Base-by-base conservation (phyloP, 345 rosid species). In the Populus ilicifolia region DNA sequence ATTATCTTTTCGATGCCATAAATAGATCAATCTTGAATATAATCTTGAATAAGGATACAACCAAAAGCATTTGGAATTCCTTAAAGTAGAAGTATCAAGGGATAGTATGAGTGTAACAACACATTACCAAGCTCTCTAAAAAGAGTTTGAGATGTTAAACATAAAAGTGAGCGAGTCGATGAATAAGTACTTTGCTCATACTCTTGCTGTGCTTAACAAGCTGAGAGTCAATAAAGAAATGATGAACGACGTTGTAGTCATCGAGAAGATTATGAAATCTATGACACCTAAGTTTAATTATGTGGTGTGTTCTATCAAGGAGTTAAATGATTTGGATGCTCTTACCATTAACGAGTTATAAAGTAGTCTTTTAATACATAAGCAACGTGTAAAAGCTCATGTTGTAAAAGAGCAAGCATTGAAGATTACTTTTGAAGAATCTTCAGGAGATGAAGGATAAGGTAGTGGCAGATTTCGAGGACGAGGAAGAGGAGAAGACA, bases 271-370 rank as follows among this genome's bases (percentile, higher is more conserved):
- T 20, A 2, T 0, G 1, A 21, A 25, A 54, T 54, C 25, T 4
- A 54, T 21, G 1, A 21, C 25, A 54, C 4, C 10, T 0, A 54
- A 21, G 12, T 54, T 20, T 8, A 0, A 56, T 56, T 8, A 0
- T 2, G 2, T 56, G 5, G 0, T 8, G 5, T 56, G 27, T 56
- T 56, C 0, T 56, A 8, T 56, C 1, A 0, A 21, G 4, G 0
- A n/a, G 10, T 56, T 25, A 21, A 56, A 56, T 56, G 1, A n/a
- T 8, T 54, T 8, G 0, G 23, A 14, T 29, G n/a, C 3, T 14
- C 0, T 66, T 14, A 67, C 44, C n/a, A 67, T 35, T 0, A 2
- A 35, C 18, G 44, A 67, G 14, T 67, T 67, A 33, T 35, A n/a
- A 62, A 62, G 67, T n/a, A 62, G 67, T 11, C 35, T 62, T 25